Evolutionary conservation across 306 rosid species (phyloP).

Genomic region (Medicago lupulina): DNA sequence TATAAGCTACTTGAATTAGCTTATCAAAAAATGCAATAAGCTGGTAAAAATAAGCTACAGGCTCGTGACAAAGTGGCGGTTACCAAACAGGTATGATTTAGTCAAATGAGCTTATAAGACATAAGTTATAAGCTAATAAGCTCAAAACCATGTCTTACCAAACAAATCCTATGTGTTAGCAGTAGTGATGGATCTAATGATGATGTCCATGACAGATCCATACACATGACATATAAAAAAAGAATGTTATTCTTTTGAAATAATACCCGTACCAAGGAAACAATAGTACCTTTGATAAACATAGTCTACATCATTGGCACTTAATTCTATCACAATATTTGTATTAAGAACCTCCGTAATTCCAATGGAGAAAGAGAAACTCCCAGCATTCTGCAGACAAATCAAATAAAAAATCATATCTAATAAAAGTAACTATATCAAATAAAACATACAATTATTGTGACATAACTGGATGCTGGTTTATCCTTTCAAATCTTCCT

Average conservation of each 20-base stretch:
- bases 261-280: conserved; percentile 5
- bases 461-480: conserved; percentile 91
- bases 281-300: conserved; percentile 83
- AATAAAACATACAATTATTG: conserved; percentile 42
- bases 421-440: conserved; percentile 10
- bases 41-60: too few relatives aligned
- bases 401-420: conserved; percentile 37
- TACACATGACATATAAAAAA: conserved; percentile 25
- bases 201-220: conserved; percentile 17
- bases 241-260: conserved; percentile 2
- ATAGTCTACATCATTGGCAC: conserved; percentile 89
- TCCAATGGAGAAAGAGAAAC: conserved; percentile 89
- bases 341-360: conserved; percentile 91
- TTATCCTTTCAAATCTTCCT: conserved; percentile 93
- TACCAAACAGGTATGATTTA: too few relatives aligned
- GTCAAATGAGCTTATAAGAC: too few relatives aligned
- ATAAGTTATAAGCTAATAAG: too few relatives aligned
- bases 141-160: too few relatives aligned
- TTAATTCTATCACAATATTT: conserved; percentile 84
- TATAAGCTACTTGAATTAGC: too few relatives aligned
- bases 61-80: too few relatives aligned
- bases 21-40: too few relatives aligned
- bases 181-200: neutral
- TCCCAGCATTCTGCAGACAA: conserved; percentile 76
- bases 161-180: neutral